phyloP scores from a whole-genome alignment of 2,329 filamentous ascomycete genomes.

The Apiospora marii region DNA sequence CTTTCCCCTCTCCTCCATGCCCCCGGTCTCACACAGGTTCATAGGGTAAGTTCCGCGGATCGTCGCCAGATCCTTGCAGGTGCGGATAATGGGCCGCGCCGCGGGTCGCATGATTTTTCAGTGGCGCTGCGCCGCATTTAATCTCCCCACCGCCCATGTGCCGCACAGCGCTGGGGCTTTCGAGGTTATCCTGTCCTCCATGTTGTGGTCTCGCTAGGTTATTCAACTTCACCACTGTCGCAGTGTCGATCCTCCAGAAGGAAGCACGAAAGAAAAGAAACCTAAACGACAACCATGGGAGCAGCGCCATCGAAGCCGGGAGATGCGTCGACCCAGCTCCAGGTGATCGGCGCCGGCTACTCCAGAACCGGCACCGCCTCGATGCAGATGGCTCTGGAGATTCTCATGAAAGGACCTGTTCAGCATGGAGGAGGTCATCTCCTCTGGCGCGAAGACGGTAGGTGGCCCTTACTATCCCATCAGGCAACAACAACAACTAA shows the following conservation, averaged over 20 bases:
- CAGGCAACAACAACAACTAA: neutral
- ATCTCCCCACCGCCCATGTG: neutral
- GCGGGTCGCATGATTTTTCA: slow-evolving; percentile 9
- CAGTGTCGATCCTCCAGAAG: neutral
- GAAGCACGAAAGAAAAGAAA: too few relatives aligned
- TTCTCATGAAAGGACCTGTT: slow-evolving; percentile 27
- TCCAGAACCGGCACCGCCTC: slow-evolving; percentile 29
- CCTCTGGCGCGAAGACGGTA: slow-evolving; percentile 8
- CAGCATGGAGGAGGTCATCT: slow-evolving; percentile 29
- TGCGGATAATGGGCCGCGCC: neutral
- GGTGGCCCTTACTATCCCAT: neutral
- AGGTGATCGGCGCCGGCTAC: slow-evolving; percentile 30
- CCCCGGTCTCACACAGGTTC: neutral
- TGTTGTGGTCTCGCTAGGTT: neutral
- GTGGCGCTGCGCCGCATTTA: slow-evolving; percentile 5
- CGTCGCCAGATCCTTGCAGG: neutral
- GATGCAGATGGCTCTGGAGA: slow-evolving; percentile 29
- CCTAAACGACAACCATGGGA: slow-evolving; percentile 16
- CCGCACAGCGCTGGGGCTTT: neutral
- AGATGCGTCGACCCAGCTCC: slow-evolving; percentile 24
- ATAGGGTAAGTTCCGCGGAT: neutral
- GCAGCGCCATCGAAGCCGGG: slow-evolving; percentile 25
- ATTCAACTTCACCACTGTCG: neutral
- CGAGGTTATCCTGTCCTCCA: neutral
- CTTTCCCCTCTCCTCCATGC: neutral